Evolutionary conservation across 768 basidiomycete genomes (phyloP).

Genomic region (Dioszegia aurantiaca): DNA sequence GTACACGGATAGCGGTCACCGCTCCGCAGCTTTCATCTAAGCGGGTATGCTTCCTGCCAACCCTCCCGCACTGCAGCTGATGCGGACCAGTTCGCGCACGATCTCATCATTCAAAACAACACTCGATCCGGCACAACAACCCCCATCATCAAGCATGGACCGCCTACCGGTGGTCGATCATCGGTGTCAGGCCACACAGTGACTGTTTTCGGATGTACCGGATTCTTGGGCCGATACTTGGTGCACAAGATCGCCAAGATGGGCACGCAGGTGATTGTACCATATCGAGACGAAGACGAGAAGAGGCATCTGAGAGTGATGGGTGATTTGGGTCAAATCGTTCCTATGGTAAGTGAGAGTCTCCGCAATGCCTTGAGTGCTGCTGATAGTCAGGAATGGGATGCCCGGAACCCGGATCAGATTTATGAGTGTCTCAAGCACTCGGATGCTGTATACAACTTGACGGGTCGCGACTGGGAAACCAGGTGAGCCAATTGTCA

Average conservation of each 20-base stretch:
- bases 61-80: conserved; percentile 9
- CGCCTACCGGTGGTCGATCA: conserved; percentile 62
- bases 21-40: conserved; percentile 20
- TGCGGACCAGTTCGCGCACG: conserved; percentile 41
- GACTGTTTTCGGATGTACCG: conserved; percentile 95
- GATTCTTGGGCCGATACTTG: conserved; percentile 90
- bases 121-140: conserved; percentile 24
- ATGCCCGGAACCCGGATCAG: conserved; percentile 81
- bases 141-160: conserved; percentile 71
- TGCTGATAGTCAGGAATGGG: conserved; percentile 74
- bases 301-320: conserved; percentile 83
- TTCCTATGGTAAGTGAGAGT: conserved; percentile 69
- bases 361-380: not conserved
- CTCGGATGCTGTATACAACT: conserved; percentile 95
- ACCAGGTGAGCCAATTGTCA: conserved; percentile 75
- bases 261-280: conserved; percentile 89
- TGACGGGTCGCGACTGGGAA: conserved; percentile 87
- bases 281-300: conserved; percentile 92
- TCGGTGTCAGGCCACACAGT: conserved; percentile 85
- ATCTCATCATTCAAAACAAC: conserved; percentile 40
- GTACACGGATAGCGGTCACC: conserved; percentile 19
- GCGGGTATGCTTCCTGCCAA: conserved; percentile 26
- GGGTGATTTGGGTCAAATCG: conserved; percentile 95
- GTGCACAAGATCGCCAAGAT: conserved; percentile 91
- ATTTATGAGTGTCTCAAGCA: conserved; percentile 91